Percentiles rank a stretch among this genome's conserved stretches.
Conservation (phyloP, 805 yeast genomes). For the Saturnispora saitoi region DNA sequence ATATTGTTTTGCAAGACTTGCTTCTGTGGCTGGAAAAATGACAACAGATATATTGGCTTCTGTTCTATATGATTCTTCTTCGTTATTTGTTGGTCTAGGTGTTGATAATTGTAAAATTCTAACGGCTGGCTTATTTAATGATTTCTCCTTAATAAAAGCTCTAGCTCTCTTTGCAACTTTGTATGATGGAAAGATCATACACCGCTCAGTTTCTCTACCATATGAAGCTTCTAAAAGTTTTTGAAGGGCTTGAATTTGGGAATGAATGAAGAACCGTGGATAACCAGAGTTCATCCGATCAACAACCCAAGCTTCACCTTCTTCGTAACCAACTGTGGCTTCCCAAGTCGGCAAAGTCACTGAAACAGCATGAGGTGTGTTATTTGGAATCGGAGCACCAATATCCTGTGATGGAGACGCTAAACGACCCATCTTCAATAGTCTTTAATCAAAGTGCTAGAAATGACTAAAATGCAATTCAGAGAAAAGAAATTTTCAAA, state of each 20-base stretch:
- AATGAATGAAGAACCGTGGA: conserved; percentile 75
- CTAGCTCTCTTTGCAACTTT: conserved; percentile 78
- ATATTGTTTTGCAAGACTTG: conserved; percentile 65
- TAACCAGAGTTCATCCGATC: conserved; percentile 77
- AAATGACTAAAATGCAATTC: background rate
- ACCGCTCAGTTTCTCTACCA: conserved; percentile 70
- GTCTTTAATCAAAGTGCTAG: background rate
- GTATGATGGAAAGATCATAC: conserved; percentile 71
- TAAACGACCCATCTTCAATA: conserved; percentile 3
- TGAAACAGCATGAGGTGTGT: conserved; percentile 88
- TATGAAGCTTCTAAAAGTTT: conserved; percentile 52
- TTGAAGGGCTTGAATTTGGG: conserved; percentile 48
- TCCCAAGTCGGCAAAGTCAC: conserved; percentile 95
- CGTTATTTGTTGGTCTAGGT: conserved; percentile 51
- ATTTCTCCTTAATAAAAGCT: conserved; percentile 52
- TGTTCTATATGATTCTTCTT: conserved; percentile 49
- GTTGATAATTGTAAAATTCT: conserved; percentile 70
- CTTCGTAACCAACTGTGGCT: conserved; percentile 86
- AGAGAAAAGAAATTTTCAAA: background rate
- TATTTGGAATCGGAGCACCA: conserved; percentile 83
- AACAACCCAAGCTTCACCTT: conserved; percentile 77
- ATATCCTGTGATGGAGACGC: conserved; percentile 34
- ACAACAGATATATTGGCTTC: conserved; percentile 71
- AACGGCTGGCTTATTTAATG: conserved; percentile 31
- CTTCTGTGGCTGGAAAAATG: conserved; percentile 58